Conservation (phyloP, 345 rosid genomes). For the Hirschfeldia incana region DNA sequence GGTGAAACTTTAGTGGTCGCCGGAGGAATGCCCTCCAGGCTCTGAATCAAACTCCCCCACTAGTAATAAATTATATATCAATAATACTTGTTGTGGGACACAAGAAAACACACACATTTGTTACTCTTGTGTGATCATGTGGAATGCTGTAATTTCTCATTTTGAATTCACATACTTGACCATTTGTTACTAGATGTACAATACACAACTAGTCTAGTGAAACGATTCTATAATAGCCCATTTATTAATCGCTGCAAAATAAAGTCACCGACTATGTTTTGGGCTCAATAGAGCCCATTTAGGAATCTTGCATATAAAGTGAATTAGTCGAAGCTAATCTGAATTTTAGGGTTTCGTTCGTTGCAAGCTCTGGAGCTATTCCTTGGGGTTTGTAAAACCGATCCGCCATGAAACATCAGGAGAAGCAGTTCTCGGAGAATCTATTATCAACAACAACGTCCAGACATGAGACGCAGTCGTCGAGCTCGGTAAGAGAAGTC, state of each 20-base stretch:
- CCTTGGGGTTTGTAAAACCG: background rate
- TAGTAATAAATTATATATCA: background rate
- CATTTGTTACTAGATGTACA: no score
- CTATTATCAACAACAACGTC: no score
- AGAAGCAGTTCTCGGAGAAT: no score
- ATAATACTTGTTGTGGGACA: background rate
- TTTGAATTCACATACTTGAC: no score
- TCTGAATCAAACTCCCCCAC: constrained; percentile 34
- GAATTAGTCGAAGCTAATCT: no score
- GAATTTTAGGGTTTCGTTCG: background rate
- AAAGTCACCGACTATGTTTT: no score
- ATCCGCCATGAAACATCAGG: background rate
- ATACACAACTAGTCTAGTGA: no score
- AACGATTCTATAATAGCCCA: no score
- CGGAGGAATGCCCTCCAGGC: constrained; percentile 77
- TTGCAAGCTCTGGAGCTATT: background rate
- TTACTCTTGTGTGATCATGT: background rate
- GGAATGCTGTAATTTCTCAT: background rate
- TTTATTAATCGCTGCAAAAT: no score
- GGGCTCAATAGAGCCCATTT: no score
- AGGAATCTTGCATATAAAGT: background rate
- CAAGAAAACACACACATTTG: background rate
- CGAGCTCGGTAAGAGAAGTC: background rate
- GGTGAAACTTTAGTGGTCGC: constrained; percentile 81
- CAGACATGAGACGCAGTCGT: background rate